phyloP scores from a whole-genome alignment of 2,329 filamentous ascomycete genomes.

The Trichoderma sp. region DNA sequence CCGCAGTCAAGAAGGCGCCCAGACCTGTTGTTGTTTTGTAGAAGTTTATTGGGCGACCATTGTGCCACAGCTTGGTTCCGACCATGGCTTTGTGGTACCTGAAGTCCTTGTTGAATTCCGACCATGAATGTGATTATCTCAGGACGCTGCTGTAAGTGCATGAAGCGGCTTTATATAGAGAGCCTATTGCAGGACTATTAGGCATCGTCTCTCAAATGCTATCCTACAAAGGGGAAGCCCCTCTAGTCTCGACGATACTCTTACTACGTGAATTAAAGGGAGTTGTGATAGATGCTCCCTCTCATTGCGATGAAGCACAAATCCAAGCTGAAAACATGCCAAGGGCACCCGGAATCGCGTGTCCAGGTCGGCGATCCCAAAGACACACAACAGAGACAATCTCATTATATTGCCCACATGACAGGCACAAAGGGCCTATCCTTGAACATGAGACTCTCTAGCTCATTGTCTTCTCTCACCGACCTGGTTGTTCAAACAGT shows the following conservation, averaged over 20 bases:
- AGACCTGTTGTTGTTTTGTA: too few relatives aligned
- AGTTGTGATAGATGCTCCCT: background rate
- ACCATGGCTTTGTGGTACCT: background rate
- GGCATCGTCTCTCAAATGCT: background rate
- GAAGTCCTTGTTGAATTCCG: background rate
- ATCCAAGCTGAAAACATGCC: background rate
- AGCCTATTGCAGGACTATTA: background rate
- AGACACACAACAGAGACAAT: background rate
- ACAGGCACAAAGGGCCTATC: background rate
- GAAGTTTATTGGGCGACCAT: background rate
- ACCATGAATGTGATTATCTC: background rate
- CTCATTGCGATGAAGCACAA: background rate
- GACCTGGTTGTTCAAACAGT: background rate
- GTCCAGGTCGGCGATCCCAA: background rate
- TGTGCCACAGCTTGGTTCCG: background rate
- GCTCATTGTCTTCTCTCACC: background rate
- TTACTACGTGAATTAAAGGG: background rate
- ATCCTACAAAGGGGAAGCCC: background rate
- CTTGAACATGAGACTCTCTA: background rate
- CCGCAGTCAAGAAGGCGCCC: too few relatives aligned
- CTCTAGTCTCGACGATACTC: background rate
- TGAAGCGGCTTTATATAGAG: background rate
- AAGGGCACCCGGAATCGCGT: background rate
- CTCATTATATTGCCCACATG: too few relatives aligned
- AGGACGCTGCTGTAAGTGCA: background rate